Evolutionary conservation across 768 basidiomycete species (phyloP).

Genomic region (Tricholoma saponaceum): DNA sequence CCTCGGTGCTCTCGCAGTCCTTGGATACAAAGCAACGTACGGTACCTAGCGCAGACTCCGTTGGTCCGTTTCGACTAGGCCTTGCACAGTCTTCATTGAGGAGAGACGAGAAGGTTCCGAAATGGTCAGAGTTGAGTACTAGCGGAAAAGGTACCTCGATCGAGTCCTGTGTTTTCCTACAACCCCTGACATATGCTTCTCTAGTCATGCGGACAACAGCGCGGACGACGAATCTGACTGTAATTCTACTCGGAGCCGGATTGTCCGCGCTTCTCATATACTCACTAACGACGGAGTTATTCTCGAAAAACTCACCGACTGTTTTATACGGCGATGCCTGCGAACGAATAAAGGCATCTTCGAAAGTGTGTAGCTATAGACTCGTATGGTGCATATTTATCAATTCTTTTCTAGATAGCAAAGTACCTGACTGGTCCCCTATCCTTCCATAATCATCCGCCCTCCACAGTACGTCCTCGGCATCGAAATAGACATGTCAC

Average conservation of each 20-base stretch:
- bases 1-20: conserved; percentile 58
- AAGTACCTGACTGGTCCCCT: conserved; percentile 66
- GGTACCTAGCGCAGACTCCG: conserved; percentile 48
- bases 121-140: conserved; percentile 76
- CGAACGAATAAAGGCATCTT: conserved; percentile 45
- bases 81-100: conserved; percentile 52
- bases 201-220: conserved; percentile 47
- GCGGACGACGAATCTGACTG: conserved; percentile 46
- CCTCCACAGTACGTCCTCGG: conserved; percentile 68
- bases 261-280: conserved; percentile 73
- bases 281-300: conserved; percentile 77
- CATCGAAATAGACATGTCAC: conserved; percentile 81
- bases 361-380: conserved; percentile 32
- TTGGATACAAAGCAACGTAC: conserved; percentile 54
- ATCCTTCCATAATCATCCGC: conserved; percentile 79
- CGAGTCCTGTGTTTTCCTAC: not conserved
- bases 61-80: conserved; percentile 78
- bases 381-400: conserved; percentile 1
- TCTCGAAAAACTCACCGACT: conserved; percentile 86
- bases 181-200: not conserved
- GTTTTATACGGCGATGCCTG: conserved; percentile 67
- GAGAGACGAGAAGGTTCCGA: conserved; percentile 54
- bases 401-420: conserved; percentile 45
- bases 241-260: conserved; percentile 74
- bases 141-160: conserved; percentile 67